phyloP scores from a whole-genome alignment of 257 asterid species.

The Nicotiana benthamiana region DNA sequence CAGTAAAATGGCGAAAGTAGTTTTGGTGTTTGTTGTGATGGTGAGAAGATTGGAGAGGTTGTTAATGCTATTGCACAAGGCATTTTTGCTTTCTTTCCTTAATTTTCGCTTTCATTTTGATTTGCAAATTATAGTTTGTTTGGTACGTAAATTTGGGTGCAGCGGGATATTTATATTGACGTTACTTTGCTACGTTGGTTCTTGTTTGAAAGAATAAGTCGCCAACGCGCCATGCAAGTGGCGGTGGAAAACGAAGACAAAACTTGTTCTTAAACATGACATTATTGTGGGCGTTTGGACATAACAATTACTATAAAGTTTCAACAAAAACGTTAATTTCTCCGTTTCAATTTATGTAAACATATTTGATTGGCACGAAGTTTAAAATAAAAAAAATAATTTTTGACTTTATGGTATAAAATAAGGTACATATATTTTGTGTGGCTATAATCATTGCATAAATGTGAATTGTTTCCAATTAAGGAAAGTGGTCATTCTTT shows the following conservation, averaged over 20 bases:
- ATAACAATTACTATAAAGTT: no score
- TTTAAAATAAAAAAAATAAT: no score
- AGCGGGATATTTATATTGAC: not conserved
- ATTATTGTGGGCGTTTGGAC: no score
- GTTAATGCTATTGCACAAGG: conserved; percentile 3
- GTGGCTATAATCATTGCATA: no score
- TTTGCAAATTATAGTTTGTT: not conserved
- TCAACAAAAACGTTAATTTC: no score
- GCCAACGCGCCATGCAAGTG: not conserved
- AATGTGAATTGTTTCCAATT: no score
- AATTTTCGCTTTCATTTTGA: not conserved
- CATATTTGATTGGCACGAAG: no score
- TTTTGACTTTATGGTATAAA: no score
- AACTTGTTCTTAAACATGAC: no score
- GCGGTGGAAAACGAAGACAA: not conserved
- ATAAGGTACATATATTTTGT: no score
- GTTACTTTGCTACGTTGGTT: not conserved
- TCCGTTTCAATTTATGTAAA: no score
- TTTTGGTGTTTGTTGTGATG: not conserved
- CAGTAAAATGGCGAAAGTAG: not conserved
- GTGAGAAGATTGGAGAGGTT: not conserved
- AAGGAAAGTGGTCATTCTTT: no score
- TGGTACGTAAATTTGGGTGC: not conserved
- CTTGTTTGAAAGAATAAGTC: not conserved
- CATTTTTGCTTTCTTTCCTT: not conserved